These are phyloP conservation scores for Fraxinus sp. DNA, from an alignment of 305 asterid species.

Conservation along the genomic window DNA sequence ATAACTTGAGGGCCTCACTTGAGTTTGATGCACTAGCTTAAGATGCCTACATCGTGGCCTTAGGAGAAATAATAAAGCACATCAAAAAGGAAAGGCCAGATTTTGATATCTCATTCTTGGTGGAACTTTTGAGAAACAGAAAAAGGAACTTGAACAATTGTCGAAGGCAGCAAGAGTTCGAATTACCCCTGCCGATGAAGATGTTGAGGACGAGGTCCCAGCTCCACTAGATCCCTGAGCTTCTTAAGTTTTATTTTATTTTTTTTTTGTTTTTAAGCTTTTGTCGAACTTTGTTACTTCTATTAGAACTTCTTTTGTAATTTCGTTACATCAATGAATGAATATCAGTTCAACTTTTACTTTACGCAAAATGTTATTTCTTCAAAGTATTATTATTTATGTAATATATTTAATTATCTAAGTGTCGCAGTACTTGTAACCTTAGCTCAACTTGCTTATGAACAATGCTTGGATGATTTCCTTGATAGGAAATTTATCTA, in stretches of 20 bases:
- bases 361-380: neutral
- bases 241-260: neutral
- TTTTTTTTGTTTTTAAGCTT: too few relatives aligned
- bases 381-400: too few relatives aligned
- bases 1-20: too few relatives aligned
- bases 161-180: neutral
- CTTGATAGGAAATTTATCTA: neutral
- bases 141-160: too few relatives aligned
- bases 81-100: too few relatives aligned
- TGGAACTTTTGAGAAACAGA: neutral
- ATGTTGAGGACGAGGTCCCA: neutral
- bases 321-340: neutral
- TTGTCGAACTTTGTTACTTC: neutral
- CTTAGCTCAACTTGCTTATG: too few relatives aligned
- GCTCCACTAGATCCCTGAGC: neutral
- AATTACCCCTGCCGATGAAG: neutral
- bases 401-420: too few relatives aligned
- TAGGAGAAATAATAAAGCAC: too few relatives aligned
- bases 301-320: neutral
- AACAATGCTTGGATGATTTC: neutral
- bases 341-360: neutral
- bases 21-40: too few relatives aligned
- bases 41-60: too few relatives aligned
- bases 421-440: too few relatives aligned
- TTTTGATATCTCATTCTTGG: neutral